phyloP scores from a whole-genome alignment of 352 stramenopile genomes.

The Globisporangium spiculum region DNA sequence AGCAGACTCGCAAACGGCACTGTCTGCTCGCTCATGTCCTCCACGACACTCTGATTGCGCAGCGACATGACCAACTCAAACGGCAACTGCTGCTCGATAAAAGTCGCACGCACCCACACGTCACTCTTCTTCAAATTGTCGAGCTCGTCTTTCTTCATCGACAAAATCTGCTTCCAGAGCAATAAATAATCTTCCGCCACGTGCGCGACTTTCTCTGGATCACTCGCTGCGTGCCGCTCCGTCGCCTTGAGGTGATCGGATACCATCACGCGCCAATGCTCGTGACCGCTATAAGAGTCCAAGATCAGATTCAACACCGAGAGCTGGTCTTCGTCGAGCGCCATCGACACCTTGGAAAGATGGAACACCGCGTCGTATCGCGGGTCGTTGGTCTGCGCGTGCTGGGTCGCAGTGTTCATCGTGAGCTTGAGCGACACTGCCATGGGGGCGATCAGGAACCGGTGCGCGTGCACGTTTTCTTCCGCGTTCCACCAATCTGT shows the following conservation, averaged over 20 bases:
- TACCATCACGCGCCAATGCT: conserved; percentile 71
- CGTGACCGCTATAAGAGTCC: conserved; percentile 66
- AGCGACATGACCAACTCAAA: conserved; percentile 76
- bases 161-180: conserved; percentile 63
- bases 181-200: conserved; percentile 68
- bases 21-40: conserved; percentile 34
- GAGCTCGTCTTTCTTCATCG: conserved; percentile 59
- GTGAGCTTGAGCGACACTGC: conserved; percentile 83
- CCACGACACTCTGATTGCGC: conserved; percentile 65
- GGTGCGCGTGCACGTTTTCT: conserved; percentile 65
- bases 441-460: conserved; percentile 83
- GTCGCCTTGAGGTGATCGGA: conserved; percentile 65
- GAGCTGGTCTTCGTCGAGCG: conserved; percentile 83
- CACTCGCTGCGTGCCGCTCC: conserved; percentile 44
- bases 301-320: conserved; percentile 74
- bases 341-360: conserved; percentile 69
- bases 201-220: conserved; percentile 37
- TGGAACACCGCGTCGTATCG: conserved; percentile 79
- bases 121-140: conserved; percentile 64
- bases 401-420: conserved; percentile 82
- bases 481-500: conserved; percentile 79
- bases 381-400: conserved; percentile 68
- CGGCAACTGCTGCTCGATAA: conserved; percentile 69
- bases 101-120: conserved; percentile 43
- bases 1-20: conserved; percentile 50